Percentiles rank a stretch among this genome's conserved stretches.
Evolutionary conservation across 352 stramenopile genomes (phyloP).

Genomic region (Globisporangium splendens): DNA sequence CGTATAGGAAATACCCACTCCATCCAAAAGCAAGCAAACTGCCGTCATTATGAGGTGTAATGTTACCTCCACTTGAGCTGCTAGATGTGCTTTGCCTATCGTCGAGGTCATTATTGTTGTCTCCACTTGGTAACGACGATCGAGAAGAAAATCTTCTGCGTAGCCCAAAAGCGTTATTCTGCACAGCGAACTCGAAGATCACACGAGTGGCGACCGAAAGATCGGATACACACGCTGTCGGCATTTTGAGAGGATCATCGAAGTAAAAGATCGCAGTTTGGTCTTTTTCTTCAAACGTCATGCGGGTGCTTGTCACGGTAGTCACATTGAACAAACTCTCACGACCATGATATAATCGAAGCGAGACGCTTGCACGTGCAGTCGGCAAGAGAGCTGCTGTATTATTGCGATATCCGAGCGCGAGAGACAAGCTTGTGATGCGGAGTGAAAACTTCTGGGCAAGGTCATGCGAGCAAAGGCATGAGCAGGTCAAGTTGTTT

Average conservation of each 20-base stretch:
- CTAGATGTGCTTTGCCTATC: neutral
- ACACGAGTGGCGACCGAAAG: slow-evolving; percentile 17
- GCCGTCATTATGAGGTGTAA: neutral
- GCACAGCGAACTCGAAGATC: slow-evolving; percentile 19
- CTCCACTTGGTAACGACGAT: neutral
- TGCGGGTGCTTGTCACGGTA: neutral
- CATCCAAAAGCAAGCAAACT: slow-evolving; percentile 9
- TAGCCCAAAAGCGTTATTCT: neutral
- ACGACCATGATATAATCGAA: neutral
- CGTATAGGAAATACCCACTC: slow-evolving; percentile 13
- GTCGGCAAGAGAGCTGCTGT: neutral
- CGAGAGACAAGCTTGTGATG: slow-evolving; percentile 1
- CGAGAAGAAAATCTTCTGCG: neutral
- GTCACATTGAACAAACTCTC: neutral
- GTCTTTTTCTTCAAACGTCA: neutral
- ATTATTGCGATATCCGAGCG: neutral
- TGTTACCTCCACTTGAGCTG: neutral
- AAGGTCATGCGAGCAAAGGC: slow-evolving; percentile 3
- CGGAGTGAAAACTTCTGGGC: slow-evolving; percentile 2
- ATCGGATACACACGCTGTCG: slow-evolving; percentile 5
- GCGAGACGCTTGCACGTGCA: neutral
- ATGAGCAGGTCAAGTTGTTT: neutral
- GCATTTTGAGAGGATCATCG: slow-evolving; percentile 5
- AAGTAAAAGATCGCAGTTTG: slow-evolving; percentile 4
- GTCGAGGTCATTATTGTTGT: neutral